phyloP scores from a whole-genome alignment of 106 monocot species.

The Phalaenopsis aphrodite region DNA sequence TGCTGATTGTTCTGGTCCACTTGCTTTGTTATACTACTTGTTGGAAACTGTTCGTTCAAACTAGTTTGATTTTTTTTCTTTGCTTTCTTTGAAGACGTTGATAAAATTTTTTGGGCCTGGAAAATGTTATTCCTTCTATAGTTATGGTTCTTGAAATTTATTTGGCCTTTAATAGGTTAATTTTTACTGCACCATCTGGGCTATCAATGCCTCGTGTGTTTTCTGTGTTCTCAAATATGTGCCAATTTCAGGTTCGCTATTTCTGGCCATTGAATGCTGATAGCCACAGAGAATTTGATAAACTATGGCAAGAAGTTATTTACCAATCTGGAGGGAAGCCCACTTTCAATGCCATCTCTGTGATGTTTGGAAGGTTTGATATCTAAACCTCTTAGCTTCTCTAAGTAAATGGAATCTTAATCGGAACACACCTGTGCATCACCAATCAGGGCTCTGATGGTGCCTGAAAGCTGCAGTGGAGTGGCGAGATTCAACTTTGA shows the following conservation, averaged over 20 bases:
- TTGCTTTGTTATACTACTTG: too few species aligned
- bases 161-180: too few species aligned
- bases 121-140: too few species aligned
- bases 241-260: conserved; percentile 44
- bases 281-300: conserved; percentile 30
- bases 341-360: conserved; percentile 46
- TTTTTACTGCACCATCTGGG: neutral
- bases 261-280: conserved; percentile 58
- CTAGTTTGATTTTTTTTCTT: too few species aligned
- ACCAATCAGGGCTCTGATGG: conserved; percentile 50
- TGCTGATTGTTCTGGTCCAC: too few species aligned
- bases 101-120: too few species aligned
- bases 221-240: neutral
- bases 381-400: neutral
- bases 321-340: conserved; percentile 36
- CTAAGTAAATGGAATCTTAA: neutral
- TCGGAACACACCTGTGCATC: neutral
- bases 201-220: neutral
- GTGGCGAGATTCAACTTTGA: conserved; percentile 81
- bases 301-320: conserved; percentile 39
- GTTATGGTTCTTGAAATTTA: too few species aligned
- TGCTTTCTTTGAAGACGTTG: too few species aligned
- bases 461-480: conserved; percentile 81
- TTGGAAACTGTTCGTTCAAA: too few species aligned
- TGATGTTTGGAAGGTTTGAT: conserved; percentile 91